Conservation (phyloP, 345 rosid species). For the Citrus maxima region DNA sequence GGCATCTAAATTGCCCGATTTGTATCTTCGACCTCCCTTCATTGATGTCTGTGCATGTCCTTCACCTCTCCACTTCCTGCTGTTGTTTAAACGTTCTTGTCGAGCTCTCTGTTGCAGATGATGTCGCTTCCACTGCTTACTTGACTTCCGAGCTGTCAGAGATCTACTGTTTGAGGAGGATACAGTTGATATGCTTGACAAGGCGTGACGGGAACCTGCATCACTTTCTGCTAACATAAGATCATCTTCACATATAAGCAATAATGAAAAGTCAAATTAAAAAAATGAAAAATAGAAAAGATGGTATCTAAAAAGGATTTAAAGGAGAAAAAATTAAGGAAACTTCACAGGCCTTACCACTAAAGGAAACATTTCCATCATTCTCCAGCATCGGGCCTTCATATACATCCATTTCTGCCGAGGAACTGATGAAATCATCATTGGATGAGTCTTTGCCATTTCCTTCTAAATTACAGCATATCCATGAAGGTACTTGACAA, state of each 20-base stretch:
- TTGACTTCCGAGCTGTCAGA: conserved; percentile 52
- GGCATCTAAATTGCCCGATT: conserved; percentile 23
- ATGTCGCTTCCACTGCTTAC: conserved; percentile 91
- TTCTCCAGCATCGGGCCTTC: conserved; percentile 42
- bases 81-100: conserved; percentile 83
- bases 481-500: conserved; percentile 84
- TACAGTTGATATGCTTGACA: conserved; percentile 38
- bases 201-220: conserved; percentile 52
- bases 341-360: conserved; percentile 36
- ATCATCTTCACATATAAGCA: not conserved
- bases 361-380: conserved; percentile 31
- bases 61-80: conserved; percentile 95
- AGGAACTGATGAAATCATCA: conserved; percentile 53
- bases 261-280: not conserved
- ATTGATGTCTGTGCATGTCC: conserved; percentile 35
- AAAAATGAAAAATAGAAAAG: not conserved
- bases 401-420: conserved; percentile 88
- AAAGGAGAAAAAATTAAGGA: not conserved
- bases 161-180: conserved; percentile 56
- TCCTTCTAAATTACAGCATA: conserved; percentile 72
- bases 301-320: not conserved
- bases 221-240: conserved; percentile 13
- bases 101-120: conserved; percentile 87
- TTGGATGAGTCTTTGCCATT: conserved; percentile 46
- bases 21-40: conserved; percentile 35